Evolutionary conservation across 257 asterid species (phyloP), one percentile per base, ranked within the genome.

Genomic region (Solanum habrochaites): DNA sequence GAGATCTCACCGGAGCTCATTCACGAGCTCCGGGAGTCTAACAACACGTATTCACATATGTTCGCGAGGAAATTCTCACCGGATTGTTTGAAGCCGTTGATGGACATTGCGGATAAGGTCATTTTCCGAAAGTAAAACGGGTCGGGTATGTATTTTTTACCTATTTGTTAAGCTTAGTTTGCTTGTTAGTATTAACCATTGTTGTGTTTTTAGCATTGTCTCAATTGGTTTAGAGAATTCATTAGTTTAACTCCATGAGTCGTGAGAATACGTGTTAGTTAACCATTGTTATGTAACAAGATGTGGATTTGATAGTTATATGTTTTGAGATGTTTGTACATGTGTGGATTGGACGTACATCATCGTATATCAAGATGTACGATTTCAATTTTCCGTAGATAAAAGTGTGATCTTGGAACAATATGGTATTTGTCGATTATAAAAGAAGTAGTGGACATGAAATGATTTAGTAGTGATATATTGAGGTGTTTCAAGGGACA

Each of bases 21-120:
- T 71, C 80, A 73, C 81, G 27, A 73, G 84, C 88, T 94, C 27
- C 85, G 98, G 75, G 27, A 58, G 5, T 93, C 95, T 21, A 94
- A 94, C 87, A 91, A 96, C 27, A 91, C 89, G 2, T 89, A 87
- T 72, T 86, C 98, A 3, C 92, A 42, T 75, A 88, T 94, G 94
- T 95, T 95, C 56, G 98, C 98, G 0, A 83, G 98, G 88, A 95
- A 95, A 73, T 95, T 95, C 87, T 93, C 98, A 25, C 92, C 95
- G 11, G 96, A 95, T 87, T 93, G 96, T 91, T 90, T 95, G 96
- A 88, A 92, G 56, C 93, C 96, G 1, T 88, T 95, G 91, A 40
- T 92, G 89, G 87, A 89, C 12, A 90, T 95, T 45, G 96, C 96
- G 1, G 89, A 91, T 25, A 86, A 75, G 23, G 92, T 92, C 86